A percentile compares a stretch with the other conserved stretches of the same genome.
Conservation (phyloP, 345 rosid species). For the Eucalyptus globulus region DNA sequence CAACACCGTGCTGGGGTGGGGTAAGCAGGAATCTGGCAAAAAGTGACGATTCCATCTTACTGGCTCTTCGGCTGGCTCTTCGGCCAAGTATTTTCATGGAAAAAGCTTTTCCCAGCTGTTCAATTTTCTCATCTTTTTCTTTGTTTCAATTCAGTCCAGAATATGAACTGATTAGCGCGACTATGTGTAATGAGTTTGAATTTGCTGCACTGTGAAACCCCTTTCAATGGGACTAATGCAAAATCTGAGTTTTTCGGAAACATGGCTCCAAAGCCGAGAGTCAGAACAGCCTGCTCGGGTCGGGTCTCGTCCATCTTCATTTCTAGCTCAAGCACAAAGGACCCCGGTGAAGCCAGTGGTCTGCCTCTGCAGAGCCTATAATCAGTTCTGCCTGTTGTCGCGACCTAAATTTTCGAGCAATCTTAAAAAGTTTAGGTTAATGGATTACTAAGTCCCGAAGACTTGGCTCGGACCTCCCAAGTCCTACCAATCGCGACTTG, state of each 20-base stretch:
- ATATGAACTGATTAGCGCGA: not conserved
- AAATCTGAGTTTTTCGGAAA: not conserved
- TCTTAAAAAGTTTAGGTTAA: too few species aligned
- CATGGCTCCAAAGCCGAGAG: not conserved
- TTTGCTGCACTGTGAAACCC: not conserved
- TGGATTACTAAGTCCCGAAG: too few species aligned
- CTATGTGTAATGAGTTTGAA: not conserved
- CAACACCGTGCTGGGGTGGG: not conserved
- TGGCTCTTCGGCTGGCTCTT: not conserved
- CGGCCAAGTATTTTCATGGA: not conserved
- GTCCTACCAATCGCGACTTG: too few species aligned
- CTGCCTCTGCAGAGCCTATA: not conserved
- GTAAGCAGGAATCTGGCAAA: not conserved
- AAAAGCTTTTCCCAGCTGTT: not conserved
- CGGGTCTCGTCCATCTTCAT: not conserved
- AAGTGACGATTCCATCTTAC: not conserved
- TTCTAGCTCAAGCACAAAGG: not conserved
- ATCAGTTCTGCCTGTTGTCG: not conserved
- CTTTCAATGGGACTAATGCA: not conserved
- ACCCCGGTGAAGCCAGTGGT: not conserved
- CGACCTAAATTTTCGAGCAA: too few species aligned
- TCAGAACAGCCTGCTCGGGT: not conserved
- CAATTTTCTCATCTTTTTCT: not conserved
- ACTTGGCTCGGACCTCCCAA: too few species aligned
- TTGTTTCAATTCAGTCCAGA: not conserved